phyloP scores from a whole-genome alignment of 495 filamentous ascomycete genomes.

The Lindgomyces ingoldianus region DNA sequence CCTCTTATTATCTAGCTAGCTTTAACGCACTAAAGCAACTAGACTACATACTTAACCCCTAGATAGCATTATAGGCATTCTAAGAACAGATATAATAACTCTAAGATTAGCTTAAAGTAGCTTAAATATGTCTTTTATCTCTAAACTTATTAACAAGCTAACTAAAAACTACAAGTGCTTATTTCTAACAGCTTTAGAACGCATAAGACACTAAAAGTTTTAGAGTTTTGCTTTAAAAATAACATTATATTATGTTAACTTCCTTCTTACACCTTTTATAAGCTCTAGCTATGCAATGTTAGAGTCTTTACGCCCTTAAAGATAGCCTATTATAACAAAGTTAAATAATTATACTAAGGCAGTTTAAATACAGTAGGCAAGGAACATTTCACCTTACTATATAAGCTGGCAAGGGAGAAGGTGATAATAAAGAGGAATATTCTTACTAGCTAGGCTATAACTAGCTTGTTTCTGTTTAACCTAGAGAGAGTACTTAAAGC shows the following conservation, averaged over 20 bases:
- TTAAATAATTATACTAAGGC: too few relatives aligned
- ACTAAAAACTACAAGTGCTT: neutral
- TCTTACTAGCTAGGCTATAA: too few relatives aligned
- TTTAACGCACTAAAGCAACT: slow-evolving; percentile 1
- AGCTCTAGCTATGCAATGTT: neutral
- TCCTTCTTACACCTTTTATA: neutral
- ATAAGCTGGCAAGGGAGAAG: too few relatives aligned
- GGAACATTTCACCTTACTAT: too few relatives aligned
- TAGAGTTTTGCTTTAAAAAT: neutral
- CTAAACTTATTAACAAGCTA: neutral
- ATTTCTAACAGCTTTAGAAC: neutral
- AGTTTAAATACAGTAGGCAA: too few relatives aligned
- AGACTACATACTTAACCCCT: slow-evolving; percentile 1
- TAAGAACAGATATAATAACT: slow-evolving; percentile 8
- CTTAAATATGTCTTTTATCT: slow-evolving; percentile 15
- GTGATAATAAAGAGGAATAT: too few relatives aligned
- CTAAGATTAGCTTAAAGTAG: too few relatives aligned
- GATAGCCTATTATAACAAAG: too few relatives aligned
- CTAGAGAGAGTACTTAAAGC: too few relatives aligned
- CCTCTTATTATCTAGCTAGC: slow-evolving; percentile 6
- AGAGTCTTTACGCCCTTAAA: too few relatives aligned
- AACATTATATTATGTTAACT: neutral
- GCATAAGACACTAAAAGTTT: neutral
- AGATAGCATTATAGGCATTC: slow-evolving; percentile 7
- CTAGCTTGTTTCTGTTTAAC: too few relatives aligned